phyloP scores from a whole-genome alignment of 2,329 filamentous ascomycete species.

The Trichoderma aggressivum region DNA sequence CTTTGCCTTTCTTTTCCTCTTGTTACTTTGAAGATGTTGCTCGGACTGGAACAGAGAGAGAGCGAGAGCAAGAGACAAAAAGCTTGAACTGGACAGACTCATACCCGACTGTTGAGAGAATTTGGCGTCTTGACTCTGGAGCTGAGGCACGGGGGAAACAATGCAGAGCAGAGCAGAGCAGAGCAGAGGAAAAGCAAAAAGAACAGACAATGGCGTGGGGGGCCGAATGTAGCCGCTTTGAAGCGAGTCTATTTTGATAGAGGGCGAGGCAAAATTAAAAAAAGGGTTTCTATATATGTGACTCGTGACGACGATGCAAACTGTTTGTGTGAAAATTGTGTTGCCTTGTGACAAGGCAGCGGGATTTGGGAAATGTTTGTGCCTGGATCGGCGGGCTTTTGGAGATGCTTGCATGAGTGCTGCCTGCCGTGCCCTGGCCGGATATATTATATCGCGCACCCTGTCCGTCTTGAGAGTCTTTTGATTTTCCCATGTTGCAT shows the following conservation, averaged over 20 bases:
- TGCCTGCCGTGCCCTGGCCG: not conserved
- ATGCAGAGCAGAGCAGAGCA: not conserved
- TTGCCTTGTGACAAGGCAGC: constrained; percentile 7
- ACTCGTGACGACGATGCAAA: not conserved
- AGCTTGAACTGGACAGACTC: constrained; percentile 1
- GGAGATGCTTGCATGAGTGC: not conserved
- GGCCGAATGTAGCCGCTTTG: constrained; percentile 2
- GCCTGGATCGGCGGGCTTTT: not conserved
- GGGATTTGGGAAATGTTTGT: not conserved
- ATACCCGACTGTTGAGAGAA: not conserved
- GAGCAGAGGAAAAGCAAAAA: not conserved
- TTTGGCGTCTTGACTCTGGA: not conserved
- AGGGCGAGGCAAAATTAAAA: not conserved
- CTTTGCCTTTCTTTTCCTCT: constrained; percentile 3
- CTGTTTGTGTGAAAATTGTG: not conserved
- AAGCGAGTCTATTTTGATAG: constrained; percentile 3
- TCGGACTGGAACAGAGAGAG: constrained; percentile 4
- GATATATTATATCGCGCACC: constrained; percentile 8
- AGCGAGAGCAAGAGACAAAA: not conserved
- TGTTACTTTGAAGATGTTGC: constrained; percentile 5
- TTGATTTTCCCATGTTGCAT: too few species aligned
- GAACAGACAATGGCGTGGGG: not conserved
- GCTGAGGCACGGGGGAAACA: not conserved
- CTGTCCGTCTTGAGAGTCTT: not conserved
- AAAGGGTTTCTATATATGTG: not conserved